A percentile compares a stretch with the other conserved stretches of the same genome.
These are phyloP conservation scores for Omphalea diandra DNA, from an alignment of 441 rosid genomes.

Conservation along the genomic window DNA sequence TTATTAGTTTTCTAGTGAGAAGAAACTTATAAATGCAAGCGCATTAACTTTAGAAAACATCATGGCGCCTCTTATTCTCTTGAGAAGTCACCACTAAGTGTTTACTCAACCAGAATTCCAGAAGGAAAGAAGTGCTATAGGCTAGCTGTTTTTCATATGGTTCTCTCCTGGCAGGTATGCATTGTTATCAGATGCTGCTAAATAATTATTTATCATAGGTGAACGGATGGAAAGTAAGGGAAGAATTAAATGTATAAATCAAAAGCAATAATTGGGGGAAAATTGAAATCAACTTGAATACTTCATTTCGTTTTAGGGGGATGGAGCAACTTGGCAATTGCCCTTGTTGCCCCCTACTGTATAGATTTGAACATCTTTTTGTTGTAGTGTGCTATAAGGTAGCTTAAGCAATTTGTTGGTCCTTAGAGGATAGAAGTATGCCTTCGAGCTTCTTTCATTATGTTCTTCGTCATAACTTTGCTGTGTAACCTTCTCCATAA, in stretches of 20 bases:
- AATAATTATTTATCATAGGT: too few relatives aligned
- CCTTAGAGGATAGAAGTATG: not conserved
- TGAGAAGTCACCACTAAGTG: not conserved
- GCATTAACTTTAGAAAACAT: not conserved
- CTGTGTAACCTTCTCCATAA: not conserved
- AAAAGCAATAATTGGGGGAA: not conserved
- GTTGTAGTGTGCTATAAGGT: not conserved
- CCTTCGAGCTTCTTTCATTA: not conserved
- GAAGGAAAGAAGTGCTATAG: not conserved
- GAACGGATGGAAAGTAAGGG: too few relatives aligned
- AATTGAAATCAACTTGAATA: not conserved
- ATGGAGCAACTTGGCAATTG: too few relatives aligned
- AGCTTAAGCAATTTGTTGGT: not conserved
- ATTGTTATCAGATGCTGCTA: not conserved
- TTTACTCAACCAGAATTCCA: not conserved
- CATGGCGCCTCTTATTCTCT: not conserved
- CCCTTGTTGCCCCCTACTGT: not conserved
- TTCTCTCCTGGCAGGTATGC: constrained; percentile 13
- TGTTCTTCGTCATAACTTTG: not conserved
- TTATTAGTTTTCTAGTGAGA: not conserved
- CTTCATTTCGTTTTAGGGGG: too few relatives aligned
- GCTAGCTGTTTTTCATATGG: not conserved
- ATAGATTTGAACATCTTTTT: not conserved
- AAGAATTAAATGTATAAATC: too few relatives aligned
- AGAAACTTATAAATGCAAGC: not conserved